Conservation (phyloP, 306 rosid species). For the Dryas alaskensis region DNA sequence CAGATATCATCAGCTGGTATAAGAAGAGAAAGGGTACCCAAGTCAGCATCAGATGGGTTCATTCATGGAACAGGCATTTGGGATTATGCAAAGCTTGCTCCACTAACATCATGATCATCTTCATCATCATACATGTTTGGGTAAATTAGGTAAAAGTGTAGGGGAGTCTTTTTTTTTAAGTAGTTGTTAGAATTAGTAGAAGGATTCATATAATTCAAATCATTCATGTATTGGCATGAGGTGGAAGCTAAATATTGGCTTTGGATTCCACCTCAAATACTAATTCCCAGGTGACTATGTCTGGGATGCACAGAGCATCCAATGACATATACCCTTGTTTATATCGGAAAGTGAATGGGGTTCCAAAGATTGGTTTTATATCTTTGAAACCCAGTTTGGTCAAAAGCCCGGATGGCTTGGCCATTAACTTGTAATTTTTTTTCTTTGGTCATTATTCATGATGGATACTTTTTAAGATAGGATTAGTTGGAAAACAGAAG, state of each 20-base stretch:
- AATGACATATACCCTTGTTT: slow-evolving; percentile 57
- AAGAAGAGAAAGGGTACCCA: slow-evolving; percentile 24
- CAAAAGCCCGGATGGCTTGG: slow-evolving; percentile 64
- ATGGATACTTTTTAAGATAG: slow-evolving; percentile 36
- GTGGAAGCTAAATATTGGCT: slow-evolving; percentile 54
- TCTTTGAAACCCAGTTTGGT: slow-evolving; percentile 54
- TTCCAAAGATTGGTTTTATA: slow-evolving; percentile 72
- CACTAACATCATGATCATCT: slow-evolving; percentile 35
- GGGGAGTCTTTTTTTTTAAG: slow-evolving; percentile 15
- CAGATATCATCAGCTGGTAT: slow-evolving; percentile 15
- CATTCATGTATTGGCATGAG: slow-evolving; percentile 42
- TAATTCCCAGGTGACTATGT: slow-evolving; percentile 45
- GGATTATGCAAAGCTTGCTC: slow-evolving; percentile 29
- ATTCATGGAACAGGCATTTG: slow-evolving; percentile 32
- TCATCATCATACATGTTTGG: slow-evolving; percentile 29
- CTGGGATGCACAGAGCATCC: slow-evolving; percentile 80
- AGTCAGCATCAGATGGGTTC: slow-evolving; percentile 10
- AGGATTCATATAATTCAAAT: slow-evolving; percentile 41
- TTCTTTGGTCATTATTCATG: slow-evolving; percentile 33
- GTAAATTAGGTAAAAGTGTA: slow-evolving; percentile 28
- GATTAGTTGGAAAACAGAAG: slow-evolving; percentile 39
- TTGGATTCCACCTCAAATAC: slow-evolving; percentile 80
- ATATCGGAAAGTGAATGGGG: slow-evolving; percentile 40
- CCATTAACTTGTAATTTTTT: slow-evolving; percentile 38
- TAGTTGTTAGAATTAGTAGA: slow-evolving; percentile 46